phyloP scores from a whole-genome alignment of 2,329 filamentous ascomycete species.

The Colletotrichum acutatum region DNA sequence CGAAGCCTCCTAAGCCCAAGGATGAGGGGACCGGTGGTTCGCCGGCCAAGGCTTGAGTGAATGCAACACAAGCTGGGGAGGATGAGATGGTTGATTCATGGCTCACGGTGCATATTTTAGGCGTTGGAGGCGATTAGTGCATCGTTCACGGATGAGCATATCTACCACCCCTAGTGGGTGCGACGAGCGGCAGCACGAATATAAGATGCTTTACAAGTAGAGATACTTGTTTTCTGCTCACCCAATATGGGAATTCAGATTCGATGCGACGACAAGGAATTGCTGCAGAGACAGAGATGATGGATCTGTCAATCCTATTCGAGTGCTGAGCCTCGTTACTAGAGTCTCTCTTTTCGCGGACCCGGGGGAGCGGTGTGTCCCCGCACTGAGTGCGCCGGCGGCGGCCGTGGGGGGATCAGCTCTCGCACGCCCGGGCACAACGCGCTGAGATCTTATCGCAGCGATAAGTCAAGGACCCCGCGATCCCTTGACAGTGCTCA shows the following conservation, averaged over 20 bases:
- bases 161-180: background rate
- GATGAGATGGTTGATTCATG: background rate
- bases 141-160: background rate
- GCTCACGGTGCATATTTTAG: slow-evolving; percentile 8
- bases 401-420: slow-evolving; percentile 19
- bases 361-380: slow-evolving; percentile 1
- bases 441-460: slow-evolving; percentile 13
- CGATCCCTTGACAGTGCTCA: slow-evolving; percentile 16
- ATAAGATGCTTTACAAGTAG: background rate
- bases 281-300: background rate
- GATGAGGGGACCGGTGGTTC: slow-evolving; percentile 39
- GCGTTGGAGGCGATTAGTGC: slow-evolving; percentile 11
- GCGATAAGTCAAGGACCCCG: slow-evolving; percentile 27
- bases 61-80: background rate
- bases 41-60: background rate
- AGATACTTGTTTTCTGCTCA: background rate
- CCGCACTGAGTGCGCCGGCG: slow-evolving; percentile 26
- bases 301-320: background rate
- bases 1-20: slow-evolving; percentile 55
- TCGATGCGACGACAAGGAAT: background rate
- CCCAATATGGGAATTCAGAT: background rate
- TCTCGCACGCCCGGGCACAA: slow-evolving; percentile 1
- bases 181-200: background rate
- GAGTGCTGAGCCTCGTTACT: background rate
- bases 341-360: background rate